phyloP scores from a whole-genome alignment of 2,329 filamentous ascomycete genomes.

The Gaeumannomyces tritici region DNA sequence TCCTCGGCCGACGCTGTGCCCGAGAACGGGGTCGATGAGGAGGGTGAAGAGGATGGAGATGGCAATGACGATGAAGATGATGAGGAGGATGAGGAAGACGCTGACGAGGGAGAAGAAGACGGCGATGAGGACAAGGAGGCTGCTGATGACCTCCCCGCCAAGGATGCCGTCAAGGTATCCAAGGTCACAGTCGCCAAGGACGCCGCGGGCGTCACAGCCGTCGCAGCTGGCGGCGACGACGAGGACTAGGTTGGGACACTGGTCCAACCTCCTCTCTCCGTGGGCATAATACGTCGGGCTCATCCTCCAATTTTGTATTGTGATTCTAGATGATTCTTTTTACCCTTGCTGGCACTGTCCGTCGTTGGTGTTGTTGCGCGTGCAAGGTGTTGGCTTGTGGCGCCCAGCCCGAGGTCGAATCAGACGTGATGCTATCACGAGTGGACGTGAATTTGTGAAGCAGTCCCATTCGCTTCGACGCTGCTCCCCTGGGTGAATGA shows the following conservation, averaged over 20 bases:
- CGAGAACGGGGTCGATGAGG: slow-evolving; percentile 15
- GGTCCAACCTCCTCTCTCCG: too few species aligned
- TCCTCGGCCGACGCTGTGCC: slow-evolving; percentile 17
- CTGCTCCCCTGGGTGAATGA: neutral
- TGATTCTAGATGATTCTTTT: neutral
- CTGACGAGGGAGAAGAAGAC: slow-evolving; percentile 14
- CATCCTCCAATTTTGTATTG: neutral
- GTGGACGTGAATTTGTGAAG: neutral
- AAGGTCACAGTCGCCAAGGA: slow-evolving; percentile 7
- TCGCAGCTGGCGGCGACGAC: slow-evolving; percentile 9
- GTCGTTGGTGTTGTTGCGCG: neutral
- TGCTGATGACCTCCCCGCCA: slow-evolving; percentile 5
- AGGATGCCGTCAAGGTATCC: slow-evolving; percentile 7
- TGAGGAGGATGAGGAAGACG: slow-evolving; percentile 20
- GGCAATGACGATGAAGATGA: slow-evolving; percentile 22
- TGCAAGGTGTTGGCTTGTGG: neutral
- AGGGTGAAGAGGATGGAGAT: slow-evolving; percentile 18
- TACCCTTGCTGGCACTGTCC: too few species aligned
- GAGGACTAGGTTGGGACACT: slow-evolving; percentile 4
- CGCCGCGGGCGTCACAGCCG: slow-evolving; percentile 3
- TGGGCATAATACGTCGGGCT: neutral
- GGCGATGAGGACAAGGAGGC: slow-evolving; percentile 7
- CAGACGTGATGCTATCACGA: neutral
- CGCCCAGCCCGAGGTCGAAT: neutral
- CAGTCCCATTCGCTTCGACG: neutral